phyloP scores from a whole-genome alignment of 2,329 filamentous ascomycete species.

The Lachnellula cervina region DNA sequence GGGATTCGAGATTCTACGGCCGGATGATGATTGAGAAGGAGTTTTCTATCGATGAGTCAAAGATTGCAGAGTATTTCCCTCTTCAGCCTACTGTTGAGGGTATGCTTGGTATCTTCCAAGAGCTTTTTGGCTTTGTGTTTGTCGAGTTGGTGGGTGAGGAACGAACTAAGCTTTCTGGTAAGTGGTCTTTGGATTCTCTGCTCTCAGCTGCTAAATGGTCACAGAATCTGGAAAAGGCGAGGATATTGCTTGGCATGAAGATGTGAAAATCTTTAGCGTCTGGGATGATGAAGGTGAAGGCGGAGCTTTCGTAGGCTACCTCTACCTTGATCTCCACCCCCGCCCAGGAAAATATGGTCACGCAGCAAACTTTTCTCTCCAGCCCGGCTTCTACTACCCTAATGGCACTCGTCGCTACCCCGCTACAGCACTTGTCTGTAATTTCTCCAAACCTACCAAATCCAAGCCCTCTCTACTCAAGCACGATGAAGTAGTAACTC shows the following conservation, averaged over 20 bases:
- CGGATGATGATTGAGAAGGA: conserved; percentile 76
- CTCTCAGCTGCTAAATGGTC: neutral
- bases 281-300: conserved; percentile 74
- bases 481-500: conserved; percentile 76
- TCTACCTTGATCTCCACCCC: conserved; percentile 78
- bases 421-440: conserved; percentile 76
- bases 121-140: conserved; percentile 75
- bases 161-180: conserved; percentile 37
- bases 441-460: conserved; percentile 74
- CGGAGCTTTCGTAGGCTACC: conserved; percentile 70
- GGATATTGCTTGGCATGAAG: conserved; percentile 70
- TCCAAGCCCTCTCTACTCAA: conserved; percentile 75
- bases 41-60: conserved; percentile 72
- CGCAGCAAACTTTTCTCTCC: conserved; percentile 78
- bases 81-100: conserved; percentile 66
- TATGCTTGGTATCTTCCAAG: conserved; percentile 80
- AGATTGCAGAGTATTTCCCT: conserved; percentile 81
- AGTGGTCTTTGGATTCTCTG: neutral
- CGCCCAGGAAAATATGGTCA: conserved; percentile 80
- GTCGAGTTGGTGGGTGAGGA: conserved; percentile 66
- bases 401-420: conserved; percentile 71
- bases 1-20: conserved; percentile 79
- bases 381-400: conserved; percentile 62
- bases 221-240: conserved; percentile 26
- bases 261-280: conserved; percentile 77